phyloP scores from a whole-genome alignment of 257 asterid species.

The Rubia yunnanensis region DNA sequence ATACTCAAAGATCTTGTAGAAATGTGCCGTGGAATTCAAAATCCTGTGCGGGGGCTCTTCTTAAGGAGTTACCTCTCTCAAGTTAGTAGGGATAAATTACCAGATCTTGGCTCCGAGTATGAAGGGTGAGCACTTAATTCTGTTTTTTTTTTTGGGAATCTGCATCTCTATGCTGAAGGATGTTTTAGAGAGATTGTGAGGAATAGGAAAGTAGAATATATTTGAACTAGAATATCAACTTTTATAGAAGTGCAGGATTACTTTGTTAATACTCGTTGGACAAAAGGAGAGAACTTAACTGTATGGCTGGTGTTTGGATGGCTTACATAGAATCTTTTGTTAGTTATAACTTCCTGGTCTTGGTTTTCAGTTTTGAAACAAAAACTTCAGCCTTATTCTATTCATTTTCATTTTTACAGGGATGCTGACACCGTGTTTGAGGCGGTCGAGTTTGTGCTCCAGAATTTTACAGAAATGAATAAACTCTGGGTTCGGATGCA shows the following conservation, averaged over 20 bases:
- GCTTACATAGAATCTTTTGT: neutral
- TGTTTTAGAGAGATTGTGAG: neutral
- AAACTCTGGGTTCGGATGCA: slow-evolving; percentile 99
- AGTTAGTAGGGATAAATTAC: slow-evolving; percentile 94
- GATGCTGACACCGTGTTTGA: slow-evolving; percentile 86
- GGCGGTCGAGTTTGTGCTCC: slow-evolving; percentile 97
- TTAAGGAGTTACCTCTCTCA: slow-evolving; percentile 95
- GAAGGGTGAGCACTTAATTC: slow-evolving; percentile 67
- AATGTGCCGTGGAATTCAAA: slow-evolving; percentile 97
- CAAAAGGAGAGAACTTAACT: neutral
- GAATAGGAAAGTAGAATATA: neutral
- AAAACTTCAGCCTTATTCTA: slow-evolving; percentile 3
- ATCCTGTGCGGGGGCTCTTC: slow-evolving; percentile 96
- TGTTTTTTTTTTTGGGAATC: neutral
- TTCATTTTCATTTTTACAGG: slow-evolving; percentile 33
- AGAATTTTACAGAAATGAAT: slow-evolving; percentile 99
- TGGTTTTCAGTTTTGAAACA: neutral
- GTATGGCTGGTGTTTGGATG: neutral
- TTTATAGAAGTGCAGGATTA: neutral
- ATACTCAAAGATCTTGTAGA: slow-evolving; percentile 96
- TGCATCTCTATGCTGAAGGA: neutral
- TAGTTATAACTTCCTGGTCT: neutral
- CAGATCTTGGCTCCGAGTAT: slow-evolving; percentile 93
- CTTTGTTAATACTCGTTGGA: neutral
- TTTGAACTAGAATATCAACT: neutral